A percentile compares a stretch with the other conserved stretches of the same genome.
Evolutionary conservation across 2,329 filamentous ascomycete genomes (phyloP).

Genomic region (Alternaria triticimaculans): DNA sequence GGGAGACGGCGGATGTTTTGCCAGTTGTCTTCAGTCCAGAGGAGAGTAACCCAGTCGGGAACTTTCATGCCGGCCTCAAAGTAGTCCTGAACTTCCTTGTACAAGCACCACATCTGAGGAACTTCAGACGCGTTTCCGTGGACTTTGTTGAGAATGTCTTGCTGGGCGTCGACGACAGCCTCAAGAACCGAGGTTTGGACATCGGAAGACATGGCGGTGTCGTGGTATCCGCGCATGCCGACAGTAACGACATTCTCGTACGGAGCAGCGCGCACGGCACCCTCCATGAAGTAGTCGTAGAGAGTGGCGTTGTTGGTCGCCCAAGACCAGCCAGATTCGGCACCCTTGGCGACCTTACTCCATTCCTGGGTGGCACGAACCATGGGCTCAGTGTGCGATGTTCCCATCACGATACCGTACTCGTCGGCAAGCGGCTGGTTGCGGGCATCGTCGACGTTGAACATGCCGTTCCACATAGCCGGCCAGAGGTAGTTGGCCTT

Average conservation of each 20-base stretch:
- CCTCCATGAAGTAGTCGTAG: conserved; percentile 71
- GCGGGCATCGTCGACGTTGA: conserved; percentile 72
- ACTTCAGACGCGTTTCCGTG: conserved; percentile 61
- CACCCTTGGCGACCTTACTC: conserved; percentile 58
- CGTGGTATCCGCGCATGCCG: conserved; percentile 73
- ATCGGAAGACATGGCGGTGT: conserved; percentile 65
- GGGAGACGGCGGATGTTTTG: conserved; percentile 70
- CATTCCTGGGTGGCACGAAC: conserved; percentile 63
- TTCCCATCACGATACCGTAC: conserved; percentile 76
- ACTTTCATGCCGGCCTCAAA: conserved; percentile 68
- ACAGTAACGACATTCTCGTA: conserved; percentile 72
- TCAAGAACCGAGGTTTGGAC: conserved; percentile 66
- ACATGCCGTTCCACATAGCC: conserved; percentile 73
- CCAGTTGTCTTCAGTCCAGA: conserved; percentile 75
- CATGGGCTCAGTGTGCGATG: conserved; percentile 77
- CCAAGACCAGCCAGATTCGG: conserved; percentile 66
- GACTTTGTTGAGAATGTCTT: conserved; percentile 63
- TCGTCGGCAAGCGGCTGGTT: conserved; percentile 74
- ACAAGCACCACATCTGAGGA: conserved; percentile 75
- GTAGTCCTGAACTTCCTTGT: conserved; percentile 76
- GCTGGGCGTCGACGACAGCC: conserved; percentile 66
- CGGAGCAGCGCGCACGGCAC: conserved; percentile 68
- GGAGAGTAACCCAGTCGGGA: conserved; percentile 69
- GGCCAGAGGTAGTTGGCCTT: conserved; percentile 80
- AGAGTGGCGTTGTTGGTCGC: conserved; percentile 73